Base-by-base conservation (phyloP, 345 rosid species). In the Murraya paniculata region DNA sequence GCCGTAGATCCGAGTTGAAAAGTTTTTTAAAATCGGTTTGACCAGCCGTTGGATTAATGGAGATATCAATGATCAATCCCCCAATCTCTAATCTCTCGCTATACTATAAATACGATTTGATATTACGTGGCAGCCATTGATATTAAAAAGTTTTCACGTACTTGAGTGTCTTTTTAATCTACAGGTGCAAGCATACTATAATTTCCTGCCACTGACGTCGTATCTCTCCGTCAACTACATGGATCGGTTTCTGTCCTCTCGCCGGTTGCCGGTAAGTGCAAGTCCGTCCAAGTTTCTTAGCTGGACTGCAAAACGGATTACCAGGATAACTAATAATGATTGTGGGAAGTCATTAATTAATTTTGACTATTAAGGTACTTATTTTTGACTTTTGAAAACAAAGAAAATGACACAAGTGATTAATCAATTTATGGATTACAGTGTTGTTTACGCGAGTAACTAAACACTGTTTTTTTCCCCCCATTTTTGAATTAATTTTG, bases 161-260 rank as follows among this genome's bases (percentile, higher is more conserved):
- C 50, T 28, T 27, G 24, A 1, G 2, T 14, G 18, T 36, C 0
- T 22, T 64, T 74, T 80, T 71, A 64, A 79, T 81, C 57, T 71
- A 67, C 84, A 96, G 99, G 97, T 90, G 69, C 95, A 89, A 77
- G 89, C 93, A 25, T 89, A 81, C 78, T 85, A 87, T 78, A 89
- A 83, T 61, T 94, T 96, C 82, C 97, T 81, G 84, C 97, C 98
- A 28, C 71, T 96, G 57, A 96, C 99, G 92, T 98, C 96, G 81
- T 94, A 94, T 81, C 95, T 96, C 79, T 82, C 99, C 89, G 94
- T 96, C 78, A 96, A 96, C 88, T 96, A 96, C 85, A 72, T 96
- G 84, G 99, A 96, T 67, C 95, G 99, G 71, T 96, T 92, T 86
- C 86, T 96, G 1, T 87, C 85, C 72, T 89, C 92, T 79, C 93